phyloP scores from a whole-genome alignment of 805 yeast genomes.

The Wickerhamomyces queroliae region DNA sequence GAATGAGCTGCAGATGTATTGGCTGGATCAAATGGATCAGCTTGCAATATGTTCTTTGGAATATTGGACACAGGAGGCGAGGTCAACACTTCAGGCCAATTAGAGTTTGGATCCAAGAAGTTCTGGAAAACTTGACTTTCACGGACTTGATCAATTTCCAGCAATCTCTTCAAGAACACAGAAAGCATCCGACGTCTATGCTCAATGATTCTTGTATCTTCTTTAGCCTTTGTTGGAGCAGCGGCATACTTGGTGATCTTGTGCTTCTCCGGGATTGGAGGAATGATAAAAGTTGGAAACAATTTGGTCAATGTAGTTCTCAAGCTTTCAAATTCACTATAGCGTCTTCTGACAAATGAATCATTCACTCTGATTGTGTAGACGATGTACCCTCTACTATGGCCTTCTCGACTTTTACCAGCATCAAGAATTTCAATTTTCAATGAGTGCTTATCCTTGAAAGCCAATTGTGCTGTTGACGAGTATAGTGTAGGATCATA shows the following conservation, averaged over 20 bases:
- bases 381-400: conserved; percentile 69
- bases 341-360: conserved; percentile 69
- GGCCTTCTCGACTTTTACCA: conserved; percentile 78
- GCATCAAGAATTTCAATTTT: conserved; percentile 64
- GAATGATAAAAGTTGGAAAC: conserved; percentile 78
- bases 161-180: conserved; percentile 77
- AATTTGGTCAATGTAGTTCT: conserved; percentile 64
- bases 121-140: conserved; percentile 62
- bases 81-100: conserved; percentile 74
- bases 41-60: conserved; percentile 47
- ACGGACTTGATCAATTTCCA: conserved; percentile 49
- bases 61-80: conserved; percentile 49
- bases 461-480: conserved; percentile 14
- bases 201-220: conserved; percentile 43
- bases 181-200: conserved; percentile 74
- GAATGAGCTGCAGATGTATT: conserved; percentile 53
- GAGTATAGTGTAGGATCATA: conserved; percentile 23
- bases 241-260: conserved; percentile 41
- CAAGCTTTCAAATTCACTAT: conserved; percentile 86
- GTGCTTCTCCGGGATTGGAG: conserved; percentile 91
- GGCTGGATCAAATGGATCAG: conserved; percentile 58
- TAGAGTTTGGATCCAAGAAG: conserved; percentile 86
- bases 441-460: conserved; percentile 14
- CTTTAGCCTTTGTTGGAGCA: conserved; percentile 36
- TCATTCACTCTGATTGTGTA: conserved; percentile 71